These are phyloP conservation scores for Solanum hybrid DNA, from an alignment of 305 asterid species.

Conservation along the genomic window DNA sequence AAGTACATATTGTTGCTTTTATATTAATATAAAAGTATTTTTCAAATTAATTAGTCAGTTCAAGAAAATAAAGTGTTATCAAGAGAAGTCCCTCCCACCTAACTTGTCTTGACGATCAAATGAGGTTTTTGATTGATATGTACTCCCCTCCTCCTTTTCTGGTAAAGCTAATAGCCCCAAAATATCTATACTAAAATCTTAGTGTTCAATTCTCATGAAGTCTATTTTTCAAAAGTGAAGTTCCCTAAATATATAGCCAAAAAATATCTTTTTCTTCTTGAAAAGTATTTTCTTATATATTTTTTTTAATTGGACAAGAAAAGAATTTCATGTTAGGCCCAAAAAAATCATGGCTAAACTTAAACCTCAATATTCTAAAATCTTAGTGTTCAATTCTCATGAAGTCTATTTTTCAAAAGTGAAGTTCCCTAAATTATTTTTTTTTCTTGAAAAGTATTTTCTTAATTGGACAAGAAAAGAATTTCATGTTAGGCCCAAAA, in stretches of 20 bases:
- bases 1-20: background rate
- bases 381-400: background rate
- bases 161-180: background rate
- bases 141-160: background rate
- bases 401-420: background rate
- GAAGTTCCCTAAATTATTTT: background rate
- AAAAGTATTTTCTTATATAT: background rate
- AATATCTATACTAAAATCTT: background rate
- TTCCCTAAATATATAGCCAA: background rate
- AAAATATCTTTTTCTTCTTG: background rate
- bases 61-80: background rate
- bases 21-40: background rate
- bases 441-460: background rate
- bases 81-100: background rate
- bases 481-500: background rate
- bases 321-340: background rate
- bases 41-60: background rate
- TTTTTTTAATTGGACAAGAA: background rate
- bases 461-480: background rate
- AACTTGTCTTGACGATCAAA: background rate
- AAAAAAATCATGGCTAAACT: background rate
- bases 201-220: background rate
- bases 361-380: background rate
- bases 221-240: background rate
- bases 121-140: background rate